These are phyloP conservation scores for Pestalotiopsis sp. DNA, from an alignment of 2,329 filamentous ascomycete genomes.

Conservation along the genomic window DNA sequence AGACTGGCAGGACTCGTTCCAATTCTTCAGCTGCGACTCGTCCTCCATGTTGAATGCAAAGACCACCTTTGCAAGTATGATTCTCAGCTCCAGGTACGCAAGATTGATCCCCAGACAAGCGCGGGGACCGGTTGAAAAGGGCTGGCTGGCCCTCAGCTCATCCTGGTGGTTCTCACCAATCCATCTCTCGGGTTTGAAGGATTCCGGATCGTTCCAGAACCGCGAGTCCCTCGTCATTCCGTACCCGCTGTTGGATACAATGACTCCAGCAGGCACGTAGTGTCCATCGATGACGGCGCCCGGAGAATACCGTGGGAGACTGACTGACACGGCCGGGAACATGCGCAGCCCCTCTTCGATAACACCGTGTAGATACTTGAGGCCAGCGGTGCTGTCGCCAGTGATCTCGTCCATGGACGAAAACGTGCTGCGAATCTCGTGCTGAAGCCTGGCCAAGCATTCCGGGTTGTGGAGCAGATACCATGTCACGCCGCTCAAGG, in stretches of 20 bases:
- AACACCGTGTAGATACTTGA: not conserved
- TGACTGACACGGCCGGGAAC: not conserved
- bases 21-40: conserved; percentile 10
- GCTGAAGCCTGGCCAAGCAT: conserved; percentile 12
- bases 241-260: conserved; percentile 8
- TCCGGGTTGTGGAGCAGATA: conserved; percentile 1
- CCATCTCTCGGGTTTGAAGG: conserved; percentile 28
- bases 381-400: not conserved
- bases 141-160: conserved; percentile 23
- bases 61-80: conserved; percentile 39
- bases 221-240: conserved; percentile 13
- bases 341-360: not conserved
- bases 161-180: conserved; percentile 16
- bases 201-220: conserved; percentile 20
- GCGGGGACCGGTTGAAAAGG: conserved; percentile 24
- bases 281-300: conserved; percentile 10
- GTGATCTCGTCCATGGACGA: not conserved
- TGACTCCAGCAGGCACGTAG: conserved; percentile 12
- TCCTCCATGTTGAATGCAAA: conserved; percentile 39
- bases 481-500: not conserved
- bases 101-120: conserved; percentile 29
- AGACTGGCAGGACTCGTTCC: not conserved
- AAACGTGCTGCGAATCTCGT: not conserved
- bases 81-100: conserved; percentile 40
- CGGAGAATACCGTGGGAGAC: not conserved